Conservation (phyloP, 2,329 filamentous ascomycete genomes). For the Cladosporium velox region DNA sequence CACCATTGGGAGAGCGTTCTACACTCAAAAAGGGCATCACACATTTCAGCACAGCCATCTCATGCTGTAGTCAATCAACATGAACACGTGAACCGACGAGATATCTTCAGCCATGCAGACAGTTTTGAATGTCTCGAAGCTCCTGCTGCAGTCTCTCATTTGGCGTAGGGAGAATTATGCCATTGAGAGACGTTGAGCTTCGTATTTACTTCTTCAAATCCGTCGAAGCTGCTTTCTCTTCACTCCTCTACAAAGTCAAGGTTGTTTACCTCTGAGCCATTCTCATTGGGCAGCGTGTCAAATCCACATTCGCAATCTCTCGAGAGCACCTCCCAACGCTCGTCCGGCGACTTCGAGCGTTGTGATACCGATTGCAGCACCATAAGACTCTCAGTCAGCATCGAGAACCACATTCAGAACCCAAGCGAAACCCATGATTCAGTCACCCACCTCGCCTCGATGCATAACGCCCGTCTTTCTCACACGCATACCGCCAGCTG, state of each 20-base stretch:
- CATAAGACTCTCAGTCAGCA: background rate
- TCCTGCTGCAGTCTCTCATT: background rate
- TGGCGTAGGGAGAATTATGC: background rate
- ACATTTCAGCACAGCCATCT: background rate
- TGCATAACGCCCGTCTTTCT: background rate
- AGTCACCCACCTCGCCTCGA: background rate
- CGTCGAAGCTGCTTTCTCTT: background rate
- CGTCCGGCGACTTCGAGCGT: background rate
- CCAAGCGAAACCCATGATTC: background rate
- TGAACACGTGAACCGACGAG: background rate
- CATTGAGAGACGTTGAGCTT: background rate
- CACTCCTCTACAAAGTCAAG: background rate
- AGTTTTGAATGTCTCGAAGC: background rate
- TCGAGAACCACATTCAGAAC: background rate
- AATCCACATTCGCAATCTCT: background rate
- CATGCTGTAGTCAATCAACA: background rate
- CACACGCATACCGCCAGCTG: background rate
- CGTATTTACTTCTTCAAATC: background rate
- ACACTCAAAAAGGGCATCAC: background rate
- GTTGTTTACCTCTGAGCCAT: background rate
- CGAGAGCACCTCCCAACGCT: background rate
- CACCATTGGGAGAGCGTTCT: background rate
- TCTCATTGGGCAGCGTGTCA: background rate
- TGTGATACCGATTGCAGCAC: background rate
- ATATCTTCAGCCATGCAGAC: background rate